Evolutionary conservation across 2,329 filamentous ascomycete genomes (phyloP).

Genomic region (Akanthomyces muscarius): DNA sequence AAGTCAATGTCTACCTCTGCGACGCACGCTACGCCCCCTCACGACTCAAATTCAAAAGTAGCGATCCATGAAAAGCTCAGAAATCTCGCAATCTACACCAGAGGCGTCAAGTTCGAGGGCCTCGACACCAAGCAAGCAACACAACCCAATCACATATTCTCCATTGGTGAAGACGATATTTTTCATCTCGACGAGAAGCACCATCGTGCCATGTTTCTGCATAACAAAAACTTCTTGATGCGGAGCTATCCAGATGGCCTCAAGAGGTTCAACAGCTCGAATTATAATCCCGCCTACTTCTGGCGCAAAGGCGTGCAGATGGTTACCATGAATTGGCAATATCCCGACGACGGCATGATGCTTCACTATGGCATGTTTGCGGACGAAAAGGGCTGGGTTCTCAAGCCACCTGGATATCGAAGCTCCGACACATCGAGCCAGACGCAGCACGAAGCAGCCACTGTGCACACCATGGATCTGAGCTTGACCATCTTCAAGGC

Average conservation of each 20-base stretch:
- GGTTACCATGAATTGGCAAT: slow-evolving; percentile 98
- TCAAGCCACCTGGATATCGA: slow-evolving; percentile 76
- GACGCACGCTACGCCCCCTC: background rate
- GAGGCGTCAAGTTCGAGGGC: slow-evolving; percentile 74
- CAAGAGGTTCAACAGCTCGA: slow-evolving; percentile 78
- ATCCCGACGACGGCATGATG: slow-evolving; percentile 89
- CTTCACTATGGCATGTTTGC: slow-evolving; percentile 98
- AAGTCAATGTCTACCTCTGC: slow-evolving; percentile 6
- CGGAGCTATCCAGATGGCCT: slow-evolving; percentile 78
- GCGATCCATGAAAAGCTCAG: slow-evolving; percentile 68
- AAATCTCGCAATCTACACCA: slow-evolving; percentile 77
- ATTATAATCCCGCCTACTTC: slow-evolving; percentile 85
- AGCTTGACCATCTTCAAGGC: slow-evolving; percentile 71
- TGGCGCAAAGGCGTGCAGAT: slow-evolving; percentile 96
- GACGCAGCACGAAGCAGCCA: slow-evolving; percentile 43
- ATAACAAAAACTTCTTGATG: slow-evolving; percentile 87
- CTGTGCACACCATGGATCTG: slow-evolving; percentile 58
- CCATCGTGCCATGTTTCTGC: slow-evolving; percentile 72
- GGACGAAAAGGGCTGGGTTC: slow-evolving; percentile 74
- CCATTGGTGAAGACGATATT: slow-evolving; percentile 80
- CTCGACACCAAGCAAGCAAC: slow-evolving; percentile 62
- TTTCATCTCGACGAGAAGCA: slow-evolving; percentile 53
- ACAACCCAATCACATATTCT: slow-evolving; percentile 71
- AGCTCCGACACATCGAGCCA: slow-evolving; percentile 38
- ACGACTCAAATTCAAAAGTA: slow-evolving; percentile 41